phyloP scores from a whole-genome alignment of 768 basidiomycete genomes.

The Dioszegia crocea region DNA sequence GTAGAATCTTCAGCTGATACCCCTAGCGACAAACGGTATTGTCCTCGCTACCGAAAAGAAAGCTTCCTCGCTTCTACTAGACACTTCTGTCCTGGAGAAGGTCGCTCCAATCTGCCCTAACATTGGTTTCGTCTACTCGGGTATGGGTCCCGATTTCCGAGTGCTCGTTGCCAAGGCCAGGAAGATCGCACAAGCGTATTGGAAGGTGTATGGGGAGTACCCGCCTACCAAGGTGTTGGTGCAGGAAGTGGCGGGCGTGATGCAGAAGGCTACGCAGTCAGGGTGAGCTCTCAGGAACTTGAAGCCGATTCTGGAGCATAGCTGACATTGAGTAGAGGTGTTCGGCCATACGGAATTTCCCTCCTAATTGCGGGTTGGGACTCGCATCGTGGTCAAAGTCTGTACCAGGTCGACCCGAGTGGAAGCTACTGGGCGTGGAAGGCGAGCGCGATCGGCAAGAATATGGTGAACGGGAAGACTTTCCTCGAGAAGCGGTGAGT shows the following conservation, averaged over 20 bases:
- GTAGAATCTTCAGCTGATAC: neutral
- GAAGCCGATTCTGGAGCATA: neutral
- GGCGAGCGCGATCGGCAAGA: slow-evolving; percentile 98
- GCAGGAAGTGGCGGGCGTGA: slow-evolving; percentile 93
- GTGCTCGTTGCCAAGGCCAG: slow-evolving; percentile 88
- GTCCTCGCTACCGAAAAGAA: slow-evolving; percentile 99
- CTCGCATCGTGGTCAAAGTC: slow-evolving; percentile 82
- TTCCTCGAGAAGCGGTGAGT: slow-evolving; percentile 93
- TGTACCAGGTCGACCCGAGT: slow-evolving; percentile 98
- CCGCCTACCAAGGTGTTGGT: slow-evolving; percentile 93
- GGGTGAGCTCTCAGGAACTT: slow-evolving; percentile 62
- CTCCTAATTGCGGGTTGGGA: slow-evolving; percentile 97
- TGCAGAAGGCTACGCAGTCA: slow-evolving; percentile 98
- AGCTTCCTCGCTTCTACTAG: slow-evolving; percentile 92
- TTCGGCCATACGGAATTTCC: slow-evolving; percentile 97
- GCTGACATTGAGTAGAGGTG: slow-evolving; percentile 63
- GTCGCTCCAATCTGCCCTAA: slow-evolving; percentile 96
- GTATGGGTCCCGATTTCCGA: slow-evolving; percentile 99
- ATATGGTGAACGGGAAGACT: slow-evolving; percentile 99
- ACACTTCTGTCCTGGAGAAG: slow-evolving; percentile 97
- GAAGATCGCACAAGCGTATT: slow-evolving; percentile 97
- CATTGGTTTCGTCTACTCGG: slow-evolving; percentile 98
- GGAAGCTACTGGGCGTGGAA: slow-evolving; percentile 99
- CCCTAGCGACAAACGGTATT: slow-evolving; percentile 90
- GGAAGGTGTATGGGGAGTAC: slow-evolving; percentile 99